Base-by-base conservation (phyloP, 305 asterid genomes). In the Plantago lanceolata region DNA sequence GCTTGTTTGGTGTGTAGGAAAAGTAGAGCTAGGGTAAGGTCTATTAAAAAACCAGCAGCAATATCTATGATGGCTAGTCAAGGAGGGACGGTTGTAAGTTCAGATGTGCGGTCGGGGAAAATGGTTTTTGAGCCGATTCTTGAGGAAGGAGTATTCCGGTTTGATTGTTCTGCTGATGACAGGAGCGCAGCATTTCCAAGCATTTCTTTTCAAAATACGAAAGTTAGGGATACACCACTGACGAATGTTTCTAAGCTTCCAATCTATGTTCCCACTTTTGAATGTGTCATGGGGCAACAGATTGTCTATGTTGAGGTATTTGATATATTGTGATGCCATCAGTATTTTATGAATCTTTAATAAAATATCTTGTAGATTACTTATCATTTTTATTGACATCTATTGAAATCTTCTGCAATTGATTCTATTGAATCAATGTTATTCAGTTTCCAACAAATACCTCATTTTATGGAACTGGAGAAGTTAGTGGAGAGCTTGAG, bases 401-500 rank as follows among this genome's bases (percentile, higher is more conserved):
- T 47, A 17, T 48, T 57, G 18, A 8, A 59, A 50, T 52, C 8
- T 45, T 45, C 61, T 62, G 52, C 11, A 16, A 16, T 28, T 70
- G 24, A 48, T 75, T 18, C n/a, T 37, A 15, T 48, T 69, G 55
- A 50, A 47, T 59, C 57, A 37, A 55, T 63, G 47, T 72, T 33
- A 48, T 79, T 66, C 76, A 93, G 99, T 82, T 90, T 76, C 99
- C 95, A 20, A 66, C 73, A 6, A 87, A 85, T 73, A 89, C 97
- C 73, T 85, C 97, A 21, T 83, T 93, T 80, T 93, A 90, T 61
- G 97, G 99, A 68, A 90, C 99, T 24, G 99, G 99, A 77, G 99
- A 93, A 79, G 97, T 81, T 67, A 83, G 95, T 65, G 99, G 99
- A 65, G 92, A 86, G 80, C 96, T 93, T 65, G 99, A 93, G 73